Conservation (phyloP, 2,329 filamentous ascomycete genomes). For the Hypoxylon sp. region DNA sequence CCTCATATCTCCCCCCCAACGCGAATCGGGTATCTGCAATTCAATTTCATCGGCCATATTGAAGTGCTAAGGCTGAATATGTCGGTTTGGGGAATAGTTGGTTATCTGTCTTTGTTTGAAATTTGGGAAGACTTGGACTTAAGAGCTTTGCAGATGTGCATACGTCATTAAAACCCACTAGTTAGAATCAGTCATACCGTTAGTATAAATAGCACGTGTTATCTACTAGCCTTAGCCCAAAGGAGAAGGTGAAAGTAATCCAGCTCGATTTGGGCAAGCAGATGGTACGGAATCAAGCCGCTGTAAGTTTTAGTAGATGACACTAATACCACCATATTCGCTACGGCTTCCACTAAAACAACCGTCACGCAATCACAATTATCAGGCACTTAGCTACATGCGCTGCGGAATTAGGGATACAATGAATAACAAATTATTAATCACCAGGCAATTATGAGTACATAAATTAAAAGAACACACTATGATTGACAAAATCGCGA, state of each 20-base stretch:
- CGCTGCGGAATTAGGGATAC: neutral
- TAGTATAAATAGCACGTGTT: constrained; percentile 14
- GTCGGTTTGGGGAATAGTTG: neutral
- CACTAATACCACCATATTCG: neutral
- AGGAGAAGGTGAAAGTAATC: constrained; percentile 27
- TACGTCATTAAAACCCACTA: constrained; percentile 5
- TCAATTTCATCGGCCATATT: constrained; percentile 23
- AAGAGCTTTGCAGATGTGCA: neutral
- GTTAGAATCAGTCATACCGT: neutral
- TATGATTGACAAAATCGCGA: neutral
- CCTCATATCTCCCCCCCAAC: constrained; percentile 10
- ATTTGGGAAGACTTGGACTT: neutral
- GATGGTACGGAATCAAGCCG: too few relatives aligned
- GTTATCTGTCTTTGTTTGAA: neutral
- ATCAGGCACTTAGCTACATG: too few relatives aligned
- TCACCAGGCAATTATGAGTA: neutral
- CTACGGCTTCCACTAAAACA: neutral
- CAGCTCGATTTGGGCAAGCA: neutral
- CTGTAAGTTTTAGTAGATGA: neutral
- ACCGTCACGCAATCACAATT: neutral
- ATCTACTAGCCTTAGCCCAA: constrained; percentile 18
- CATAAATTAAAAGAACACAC: neutral
- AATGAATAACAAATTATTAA: neutral
- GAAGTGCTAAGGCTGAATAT: neutral
- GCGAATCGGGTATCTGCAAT: constrained; percentile 6